Conservation (phyloP, 169 alveolate species). For the Cryptosporidium viatorum region DNA sequence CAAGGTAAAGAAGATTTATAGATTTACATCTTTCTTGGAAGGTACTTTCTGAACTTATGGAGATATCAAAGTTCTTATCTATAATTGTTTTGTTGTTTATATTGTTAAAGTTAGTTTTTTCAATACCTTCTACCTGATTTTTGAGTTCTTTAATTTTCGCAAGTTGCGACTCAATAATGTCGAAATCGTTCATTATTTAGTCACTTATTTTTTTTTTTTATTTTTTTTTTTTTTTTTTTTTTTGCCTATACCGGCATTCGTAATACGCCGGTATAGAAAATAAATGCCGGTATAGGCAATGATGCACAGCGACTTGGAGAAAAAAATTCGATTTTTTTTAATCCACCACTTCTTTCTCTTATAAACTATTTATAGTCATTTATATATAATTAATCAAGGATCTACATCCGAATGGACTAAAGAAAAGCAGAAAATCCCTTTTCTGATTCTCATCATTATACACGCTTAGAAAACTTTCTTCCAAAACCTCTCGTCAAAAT, state of each 20-base stretch:
- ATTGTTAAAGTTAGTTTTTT: conserved; percentile 2
- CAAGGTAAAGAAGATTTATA: conserved; percentile 21
- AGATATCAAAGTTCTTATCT: conserved; percentile 13
- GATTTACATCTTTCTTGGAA: conserved; percentile 21
- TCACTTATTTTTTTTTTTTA: neutral
- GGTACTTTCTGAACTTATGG: neutral
- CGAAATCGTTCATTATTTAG: conserved; percentile 58
- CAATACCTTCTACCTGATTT: conserved; percentile 25
- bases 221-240: neutral
- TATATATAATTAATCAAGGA: neutral
- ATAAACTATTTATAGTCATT: too few relatives aligned
- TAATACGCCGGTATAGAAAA: neutral
- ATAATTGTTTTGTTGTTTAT: conserved; percentile 2
- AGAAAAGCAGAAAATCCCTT: neutral
- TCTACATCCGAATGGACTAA: neutral
- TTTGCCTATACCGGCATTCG: neutral
- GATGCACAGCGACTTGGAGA: neutral
- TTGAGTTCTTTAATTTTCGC: neutral
- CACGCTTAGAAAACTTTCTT: neutral
- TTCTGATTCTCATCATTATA: neutral
- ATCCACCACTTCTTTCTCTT: neutral
- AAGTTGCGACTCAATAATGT: conserved; percentile 9
- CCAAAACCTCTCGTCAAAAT: neutral
- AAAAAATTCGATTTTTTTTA: neutral
- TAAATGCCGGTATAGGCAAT: conserved; percentile 16